A percentile compares a stretch with the other conserved stretches of the same genome.
Conservation (phyloP, 202 grass and related monocot genomes). For the Dendrocalamus latiflorus region DNA sequence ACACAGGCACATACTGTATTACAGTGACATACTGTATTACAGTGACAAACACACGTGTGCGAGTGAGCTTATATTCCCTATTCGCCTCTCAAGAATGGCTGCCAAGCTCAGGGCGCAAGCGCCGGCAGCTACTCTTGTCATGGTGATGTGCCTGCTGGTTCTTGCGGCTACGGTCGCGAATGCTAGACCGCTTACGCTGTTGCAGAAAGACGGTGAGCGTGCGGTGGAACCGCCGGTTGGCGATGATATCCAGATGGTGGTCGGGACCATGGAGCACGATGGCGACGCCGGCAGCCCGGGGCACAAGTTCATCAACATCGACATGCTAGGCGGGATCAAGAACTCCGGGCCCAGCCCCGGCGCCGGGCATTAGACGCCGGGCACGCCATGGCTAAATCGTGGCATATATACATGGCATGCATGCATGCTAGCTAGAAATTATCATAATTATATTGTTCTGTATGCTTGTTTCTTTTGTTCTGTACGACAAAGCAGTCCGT, state of each 20-base stretch:
- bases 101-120: neutral
- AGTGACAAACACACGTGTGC: neutral
- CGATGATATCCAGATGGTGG: neutral
- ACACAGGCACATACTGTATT: neutral
- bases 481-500: neutral
- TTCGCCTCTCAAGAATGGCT: neutral
- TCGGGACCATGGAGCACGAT: neutral
- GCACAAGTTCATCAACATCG: neutral
- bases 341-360: slow-evolving; percentile 50
- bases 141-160: neutral
- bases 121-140: neutral
- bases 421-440: too few relatives aligned
- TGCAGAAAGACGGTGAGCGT: neutral
- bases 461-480: neutral
- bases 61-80: neutral
- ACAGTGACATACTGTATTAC: neutral
- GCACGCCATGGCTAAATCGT: too few relatives aligned
- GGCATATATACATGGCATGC: neutral
- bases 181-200: slow-evolving; percentile 20
- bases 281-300: neutral
- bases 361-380: slow-evolving; percentile 36
- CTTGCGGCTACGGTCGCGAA: neutral
- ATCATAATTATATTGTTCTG: neutral
- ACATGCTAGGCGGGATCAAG: slow-evolving; percentile 45
- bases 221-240: neutral